These are phyloP conservation scores for Linum tenue DNA, from an alignment of 345 rosid species.

Conservation along the genomic window DNA sequence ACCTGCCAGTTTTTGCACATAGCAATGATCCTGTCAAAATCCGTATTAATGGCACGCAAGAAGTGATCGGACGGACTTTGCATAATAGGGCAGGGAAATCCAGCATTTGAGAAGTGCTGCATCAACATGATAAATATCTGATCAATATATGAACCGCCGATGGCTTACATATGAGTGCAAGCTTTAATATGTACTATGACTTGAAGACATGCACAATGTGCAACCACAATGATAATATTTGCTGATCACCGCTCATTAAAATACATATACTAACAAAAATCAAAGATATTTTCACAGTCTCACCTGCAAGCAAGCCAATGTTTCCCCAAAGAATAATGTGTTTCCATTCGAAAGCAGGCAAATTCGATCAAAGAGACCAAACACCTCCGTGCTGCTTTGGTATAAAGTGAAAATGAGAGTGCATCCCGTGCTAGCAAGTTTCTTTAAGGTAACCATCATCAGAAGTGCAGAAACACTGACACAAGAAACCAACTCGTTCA, in stretches of 20 bases:
- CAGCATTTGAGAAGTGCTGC: conserved; percentile 99
- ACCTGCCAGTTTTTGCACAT: conserved; percentile 73
- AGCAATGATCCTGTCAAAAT: conserved; percentile 94
- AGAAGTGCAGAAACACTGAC: conserved; percentile 91
- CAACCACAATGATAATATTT: no score
- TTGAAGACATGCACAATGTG: no score
- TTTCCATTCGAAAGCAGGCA: conserved; percentile 97
- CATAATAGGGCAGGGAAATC: conserved; percentile 99
- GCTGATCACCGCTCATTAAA: no score
- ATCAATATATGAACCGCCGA: not conserved
- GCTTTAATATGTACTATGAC: not conserved
- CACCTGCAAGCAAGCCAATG: conserved; percentile 97
- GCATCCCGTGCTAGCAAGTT: conserved; percentile 95
- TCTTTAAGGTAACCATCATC: conserved; percentile 98
- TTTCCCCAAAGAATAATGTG: conserved; percentile 92
- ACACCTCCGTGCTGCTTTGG: conserved; percentile 98
- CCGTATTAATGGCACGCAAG: conserved; percentile 93
- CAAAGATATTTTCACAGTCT: not conserved
- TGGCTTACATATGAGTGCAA: not conserved
- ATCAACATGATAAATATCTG: conserved; percentile 4
- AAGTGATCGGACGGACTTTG: conserved; percentile 99
- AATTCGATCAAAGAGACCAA: conserved; percentile 96
- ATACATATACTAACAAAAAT: no score
- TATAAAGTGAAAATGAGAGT: conserved; percentile 79
- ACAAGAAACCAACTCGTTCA: not conserved